Evolutionary conservation across 345 rosid genomes (phyloP), one percentile per base, ranked within the genome.

Genomic region (Rhodamnia argentea): DNA sequence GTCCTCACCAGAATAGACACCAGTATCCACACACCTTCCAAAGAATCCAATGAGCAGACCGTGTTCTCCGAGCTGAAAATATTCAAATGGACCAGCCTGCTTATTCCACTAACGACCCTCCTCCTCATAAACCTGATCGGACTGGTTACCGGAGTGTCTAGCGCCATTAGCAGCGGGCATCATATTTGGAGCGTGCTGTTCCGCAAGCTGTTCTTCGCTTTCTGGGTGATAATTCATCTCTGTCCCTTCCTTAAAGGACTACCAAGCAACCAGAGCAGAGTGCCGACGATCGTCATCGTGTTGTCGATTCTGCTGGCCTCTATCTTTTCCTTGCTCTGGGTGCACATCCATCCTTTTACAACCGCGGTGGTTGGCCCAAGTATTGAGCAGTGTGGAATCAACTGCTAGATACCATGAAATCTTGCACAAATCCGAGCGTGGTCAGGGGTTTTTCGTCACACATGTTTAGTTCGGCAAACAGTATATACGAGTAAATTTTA

Each of bases 51-150:
- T 4, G 90, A 88, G 52, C 88, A 81, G 5, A 90, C 88, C 2
- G 92, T 89, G 47, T 86, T 85, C 42, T 32, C 91, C 1, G 92
- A 90, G 85, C 89, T 89, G 37, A 89, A 89, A 13, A 52, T 89
- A 88, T 88, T 92, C 87, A 92, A 89, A 62, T 92, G 92, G 94
- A 90, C 92, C 2, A 88, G 90, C 83, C 88, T 90, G n/a, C 92
- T 91, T 52, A 88, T 89, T 42, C 92, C 91, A 5, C 91, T 90
- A 60, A 92, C 92, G 51, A 90, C 92, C 75, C 89, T 92, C 82
- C 89, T 92, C 18, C 85, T 90, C 76, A 82, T 92, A 87, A 92
- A 89, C 86, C 82, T 90, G 84, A 89, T 91, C 11, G 92, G 91
- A 22, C 87, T 91, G 23, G 88, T 91, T 81, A 92, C 92, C 12